Base-by-base conservation (phyloP, 108 stramenopile species). In the Conticribra guillardii region DNA sequence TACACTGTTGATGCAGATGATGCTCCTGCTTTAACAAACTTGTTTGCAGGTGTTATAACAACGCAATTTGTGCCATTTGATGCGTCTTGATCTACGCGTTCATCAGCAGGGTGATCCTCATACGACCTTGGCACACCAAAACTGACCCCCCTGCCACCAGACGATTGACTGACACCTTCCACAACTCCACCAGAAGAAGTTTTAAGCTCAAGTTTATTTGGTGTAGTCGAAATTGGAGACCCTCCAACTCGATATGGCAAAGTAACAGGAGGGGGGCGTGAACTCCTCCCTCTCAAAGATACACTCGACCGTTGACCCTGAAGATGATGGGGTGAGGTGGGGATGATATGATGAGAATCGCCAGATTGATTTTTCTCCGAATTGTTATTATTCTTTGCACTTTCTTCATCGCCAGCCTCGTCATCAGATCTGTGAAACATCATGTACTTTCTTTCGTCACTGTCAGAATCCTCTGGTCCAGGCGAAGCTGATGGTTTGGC, bases 341-440 rank as follows among this genome's bases (percentile, higher is more conserved):
- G 60, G 24, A 61, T 53, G 22, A 54, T 22, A 29, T 37, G 54
- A 48, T 17, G 27, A 8, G 8, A 9, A 2, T 53, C 23, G 23
- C 33, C 70, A 7, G 44, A 60, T 7, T 52, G 3, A 3, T 51
- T 0, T 53, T 34, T 31, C 16, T 46, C 32, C 1, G 2, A 16
- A 14, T 31, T 14, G 11, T 27, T 30, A 9, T 27, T 24, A 23
- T 27, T 30, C 17, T 18, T 51, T 21, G 5, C 46, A 18, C 0
- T 29, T 0, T 41, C 44, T 0, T 64, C 63, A 3, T 64, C 63
- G 37, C 2, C 53, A 14, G 58, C 58, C 2, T 73, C 73, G 45
- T 73, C 73, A 46, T 73, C 71, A 2, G 71, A 63, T 14, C 54
- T 53, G 1, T 54, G 62, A 9, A 73, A 63, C 50, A 73, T 44